Base-by-base conservation (phyloP, 768 basidiomycete species). In the Lenzites betulinus region DNA sequence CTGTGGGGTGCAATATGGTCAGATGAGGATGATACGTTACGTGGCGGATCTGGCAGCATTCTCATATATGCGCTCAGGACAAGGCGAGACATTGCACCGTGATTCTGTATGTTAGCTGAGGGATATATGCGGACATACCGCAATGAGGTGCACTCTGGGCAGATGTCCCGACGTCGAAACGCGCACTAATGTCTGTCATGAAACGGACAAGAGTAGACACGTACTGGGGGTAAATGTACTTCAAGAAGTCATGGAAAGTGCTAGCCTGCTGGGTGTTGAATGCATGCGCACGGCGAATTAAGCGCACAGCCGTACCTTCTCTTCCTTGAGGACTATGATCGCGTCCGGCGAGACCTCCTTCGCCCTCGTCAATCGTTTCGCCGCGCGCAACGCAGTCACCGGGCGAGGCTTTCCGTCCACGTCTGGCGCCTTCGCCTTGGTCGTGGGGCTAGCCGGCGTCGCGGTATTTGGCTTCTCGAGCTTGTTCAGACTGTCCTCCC, bases 191-290 rank as follows among this genome's bases (percentile, higher is more conserved):
- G 49, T 38, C 49, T 36, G 51, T 62, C 39, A 49, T 38, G 43
- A 41, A 15, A 54, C 58, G 54, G 8, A 6, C 5, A 2, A 36
- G 22, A 3, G 22, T 22, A 2, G 18, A 26, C 15, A 54, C 41
- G 16, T 74, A 94, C 93, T 95, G 91, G 20, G 95, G 95, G 73
- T 97, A 96, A 52, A 95, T 85, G 71, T 88, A 95, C 77, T 91
- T 92, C 59, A 97, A 82, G 71, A 96, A 94, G 73, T 96, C 95
- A 59, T 96, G 94, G 72, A 97, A 95, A 12, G 88, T 92, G 70
- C 78, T 82, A 2, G 95, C 92, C 83, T 89, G 64, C 25, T 39
- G 30, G 5, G 9, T 42, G 25, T 36, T 50, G 41, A 60, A 52
- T 33, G 16, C 13, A 9, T 38, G 58, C 26, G 58, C 50, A 25